Base-by-base conservation (phyloP, 1,284 basidiomycete genomes). In the Cutaneotrichosporon sp. region DNA sequence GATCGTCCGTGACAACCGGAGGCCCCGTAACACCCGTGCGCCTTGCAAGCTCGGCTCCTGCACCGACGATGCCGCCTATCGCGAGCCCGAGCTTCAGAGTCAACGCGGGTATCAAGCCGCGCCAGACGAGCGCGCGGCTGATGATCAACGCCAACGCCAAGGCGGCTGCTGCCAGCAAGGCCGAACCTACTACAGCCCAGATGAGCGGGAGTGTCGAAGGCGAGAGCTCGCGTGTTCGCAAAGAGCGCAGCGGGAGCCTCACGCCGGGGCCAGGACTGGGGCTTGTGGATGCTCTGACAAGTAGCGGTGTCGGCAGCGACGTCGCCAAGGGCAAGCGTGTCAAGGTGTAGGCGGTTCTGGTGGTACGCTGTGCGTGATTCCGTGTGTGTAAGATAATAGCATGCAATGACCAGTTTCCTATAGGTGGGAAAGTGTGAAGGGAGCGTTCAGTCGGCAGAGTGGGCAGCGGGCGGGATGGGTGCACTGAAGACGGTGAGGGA, bases 31-130 rank as follows among this genome's bases (percentile, higher is more conserved):
- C 64, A 5, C 60, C 65, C 5, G 22, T 32, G 10, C 62, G 74
- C 30, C 58, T 76, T 11, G 73, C 72, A 11, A 58, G 71, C 5
- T 67, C 65, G 40, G 69, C 72, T 13, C 72, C 69, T 5, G 64
- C 70, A 22, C 31, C 68, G 59, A 65, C 65, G 16, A 57, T 68
- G 32, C 57, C 65, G 56, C 68, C 66, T 10, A 53, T 69, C 38
- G 56, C 68, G 13, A 62, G 40, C 22, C 63, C 61, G 58, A 69
- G 72, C 5, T 66, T 69, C 38, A 77, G 62, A 13, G 56, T 59
- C 16, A 68, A 67, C 4, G 70, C 73, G 2, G 74, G 77, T n/a
- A 75, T 77, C 68, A 74, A 70, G 56, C 77, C 77, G 2, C 64
- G 70, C 32, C 75, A 76, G 57, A 75, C 76, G 1, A 70, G 73